phyloP scores from a whole-genome alignment of 1,139 yeast genomes.

The Protomyces inouyei region DNA sequence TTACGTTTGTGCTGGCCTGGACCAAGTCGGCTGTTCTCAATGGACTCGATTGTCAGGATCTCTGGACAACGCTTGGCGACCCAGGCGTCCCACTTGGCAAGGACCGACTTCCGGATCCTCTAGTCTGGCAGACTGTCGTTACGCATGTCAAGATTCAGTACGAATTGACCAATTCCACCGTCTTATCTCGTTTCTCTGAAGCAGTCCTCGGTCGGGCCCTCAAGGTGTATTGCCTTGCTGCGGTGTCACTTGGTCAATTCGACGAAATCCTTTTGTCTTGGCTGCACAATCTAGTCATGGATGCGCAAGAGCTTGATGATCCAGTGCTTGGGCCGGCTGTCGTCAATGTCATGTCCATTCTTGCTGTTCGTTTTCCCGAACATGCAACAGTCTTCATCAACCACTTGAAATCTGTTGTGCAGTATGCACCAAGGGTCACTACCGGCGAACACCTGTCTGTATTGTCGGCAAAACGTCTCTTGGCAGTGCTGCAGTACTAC shows the following conservation, averaged over 20 bases:
- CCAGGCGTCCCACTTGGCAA: neutral
- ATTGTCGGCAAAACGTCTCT: conserved; percentile 1
- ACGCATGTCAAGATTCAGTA: conserved; percentile 7
- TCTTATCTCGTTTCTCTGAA: conserved; percentile 5
- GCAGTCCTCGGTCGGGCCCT: neutral
- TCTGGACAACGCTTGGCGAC: conserved; percentile 4
- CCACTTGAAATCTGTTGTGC: neutral
- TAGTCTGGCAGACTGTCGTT: conserved; percentile 5
- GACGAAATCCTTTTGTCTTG: neutral
- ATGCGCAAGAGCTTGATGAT: conserved; percentile 9
- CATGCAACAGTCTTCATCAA: neutral
- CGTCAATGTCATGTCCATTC: conserved; percentile 1
- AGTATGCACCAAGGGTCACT: neutral
- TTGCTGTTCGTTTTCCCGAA: conserved; percentile 9
- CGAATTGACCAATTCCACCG: neutral
- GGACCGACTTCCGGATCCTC: neutral
- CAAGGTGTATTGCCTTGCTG: neutral
- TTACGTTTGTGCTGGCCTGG: conserved; percentile 12
- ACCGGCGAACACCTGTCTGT: neutral
- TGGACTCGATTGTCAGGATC: neutral
- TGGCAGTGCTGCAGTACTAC: conserved; percentile 1
- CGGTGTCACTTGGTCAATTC: neutral
- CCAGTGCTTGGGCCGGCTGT: neutral
- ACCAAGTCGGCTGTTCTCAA: neutral
- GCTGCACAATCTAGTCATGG: neutral